Evolutionary conservation across 768 basidiomycete genomes (phyloP), one percentile per base, ranked within the genome.

Genomic region (Xerocomellus dryophilus): DNA sequence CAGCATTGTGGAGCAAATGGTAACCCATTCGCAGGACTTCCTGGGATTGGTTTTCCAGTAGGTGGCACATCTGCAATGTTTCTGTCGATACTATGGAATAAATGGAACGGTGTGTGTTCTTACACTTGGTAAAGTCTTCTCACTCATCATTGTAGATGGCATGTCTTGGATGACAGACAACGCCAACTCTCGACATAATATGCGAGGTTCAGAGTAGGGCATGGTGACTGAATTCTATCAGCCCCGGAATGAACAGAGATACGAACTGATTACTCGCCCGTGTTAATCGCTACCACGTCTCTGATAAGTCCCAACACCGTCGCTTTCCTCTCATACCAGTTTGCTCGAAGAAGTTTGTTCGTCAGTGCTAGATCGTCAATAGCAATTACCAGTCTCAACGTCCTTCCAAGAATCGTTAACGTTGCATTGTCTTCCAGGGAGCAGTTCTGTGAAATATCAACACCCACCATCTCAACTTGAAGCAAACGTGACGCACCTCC

Each of bases 1-100:
- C 85, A 11, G 90, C 86, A 42, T 76, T 76, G 34, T 77, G 79
- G 23, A 96, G 76, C 3, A 97, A 76, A 41, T 79, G 76, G 65
- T 94, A 93, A 0, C 88, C 82, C 73, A 86, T 84, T 65, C 82
- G 83, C 65, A 94, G 93, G 2, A 93, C 85, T 21, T 81, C 77
- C 5, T 64, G 76, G 17, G 78, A 81, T 1, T 76, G 67, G 43
- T 94, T 90, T 17, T 74, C 75, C 17, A 98, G 72, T 7, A 97
- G 76, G 63, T 91, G 86, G 54, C 84, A 86, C 79, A 95, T 88
- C 90, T 95, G 60, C 17, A 21, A 38, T 29, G 7, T 40, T 31
- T 34, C 12, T 9, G 51, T 67, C n/a, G 12, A 9, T 39, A 31
- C 15, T 12, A 35, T 29, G 17, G 29, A 32, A 17, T 18, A 29